phyloP scores from a whole-genome alignment of 23 red algal species.

The Gracilaria caudata region DNA sequence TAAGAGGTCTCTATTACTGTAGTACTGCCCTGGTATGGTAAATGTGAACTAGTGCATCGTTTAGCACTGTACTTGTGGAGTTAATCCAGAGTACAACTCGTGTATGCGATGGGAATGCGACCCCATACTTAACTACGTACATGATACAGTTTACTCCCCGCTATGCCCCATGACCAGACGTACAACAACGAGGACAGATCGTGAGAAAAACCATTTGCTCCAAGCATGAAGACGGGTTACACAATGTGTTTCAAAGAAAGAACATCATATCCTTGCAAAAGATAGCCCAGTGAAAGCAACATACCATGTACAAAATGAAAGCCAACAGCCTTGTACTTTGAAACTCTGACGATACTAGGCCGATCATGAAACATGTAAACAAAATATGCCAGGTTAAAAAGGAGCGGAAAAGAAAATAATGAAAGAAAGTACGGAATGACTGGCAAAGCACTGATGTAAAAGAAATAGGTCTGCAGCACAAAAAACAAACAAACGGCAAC shows the following conservation, averaged over 20 bases:
- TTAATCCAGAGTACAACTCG: too few relatives aligned
- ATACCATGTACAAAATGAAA: constrained; percentile 75
- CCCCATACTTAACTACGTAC: too few relatives aligned
- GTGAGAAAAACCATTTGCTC: too few relatives aligned
- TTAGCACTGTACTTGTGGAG: neutral
- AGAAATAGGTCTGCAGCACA: constrained; percentile 5
- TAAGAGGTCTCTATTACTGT: neutral
- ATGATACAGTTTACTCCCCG: too few relatives aligned
- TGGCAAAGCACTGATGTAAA: constrained; percentile 24
- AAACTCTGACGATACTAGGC: constrained; percentile 42
- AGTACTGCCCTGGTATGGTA: neutral
- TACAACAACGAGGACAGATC: too few relatives aligned
- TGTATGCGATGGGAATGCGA: too few relatives aligned
- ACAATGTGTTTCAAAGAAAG: neutral
- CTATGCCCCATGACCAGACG: too few relatives aligned
- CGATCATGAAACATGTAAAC: constrained; percentile 41
- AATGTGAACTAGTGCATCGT: neutral
- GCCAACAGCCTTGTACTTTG: constrained; percentile 73
- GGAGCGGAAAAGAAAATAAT: constrained; percentile 30
- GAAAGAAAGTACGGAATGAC: constrained; percentile 24
- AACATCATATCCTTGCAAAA: neutral
- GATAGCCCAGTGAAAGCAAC: constrained; percentile 46
- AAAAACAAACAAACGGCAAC: constrained; percentile 11
- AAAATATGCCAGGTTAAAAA: constrained; percentile 36
- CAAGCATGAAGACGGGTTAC: neutral